Evolutionary conservation across 2,329 filamentous ascomycete species (phyloP).

Genomic region (Trichoderma cornu-damae): DNA sequence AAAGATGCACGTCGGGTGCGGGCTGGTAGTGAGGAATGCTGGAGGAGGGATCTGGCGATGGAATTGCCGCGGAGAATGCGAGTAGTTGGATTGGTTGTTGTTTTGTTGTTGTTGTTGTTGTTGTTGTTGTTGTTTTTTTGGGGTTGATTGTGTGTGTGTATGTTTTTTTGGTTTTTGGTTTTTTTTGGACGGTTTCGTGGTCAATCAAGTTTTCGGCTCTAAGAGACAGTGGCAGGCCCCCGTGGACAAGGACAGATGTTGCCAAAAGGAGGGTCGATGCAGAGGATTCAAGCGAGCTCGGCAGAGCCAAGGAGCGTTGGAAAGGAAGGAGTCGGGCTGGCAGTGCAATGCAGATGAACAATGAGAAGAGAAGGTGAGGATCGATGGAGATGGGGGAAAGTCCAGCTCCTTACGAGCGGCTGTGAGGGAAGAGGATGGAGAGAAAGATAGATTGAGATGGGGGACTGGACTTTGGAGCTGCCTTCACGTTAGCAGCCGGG

Average conservation of each 20-base stretch:
- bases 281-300: constrained; percentile 28
- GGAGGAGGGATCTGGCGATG: constrained; percentile 12
- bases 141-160: no score
- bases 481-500: neutral
- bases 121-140: no score
- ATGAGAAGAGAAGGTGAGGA: constrained; percentile 38
- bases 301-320: constrained; percentile 37
- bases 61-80: constrained; percentile 6
- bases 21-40: constrained; percentile 24
- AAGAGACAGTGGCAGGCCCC: constrained; percentile 23
- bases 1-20: constrained; percentile 43
- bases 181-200: constrained; percentile 4
- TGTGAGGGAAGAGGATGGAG: constrained; percentile 27
- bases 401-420: constrained; percentile 33
- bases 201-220: constrained; percentile 19
- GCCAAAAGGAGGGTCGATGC: constrained; percentile 37
- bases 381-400: constrained; percentile 40
- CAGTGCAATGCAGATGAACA: constrained; percentile 32
- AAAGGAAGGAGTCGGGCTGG: constrained; percentile 33
- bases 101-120: constrained; percentile 3
- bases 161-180: no score
- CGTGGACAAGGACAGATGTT: constrained; percentile 29
- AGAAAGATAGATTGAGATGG: constrained; percentile 5
- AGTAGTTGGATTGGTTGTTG: neutral
- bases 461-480: neutral